Base-by-base conservation (phyloP, 768 basidiomycete species). In the Atractiella rhizophila region DNA sequence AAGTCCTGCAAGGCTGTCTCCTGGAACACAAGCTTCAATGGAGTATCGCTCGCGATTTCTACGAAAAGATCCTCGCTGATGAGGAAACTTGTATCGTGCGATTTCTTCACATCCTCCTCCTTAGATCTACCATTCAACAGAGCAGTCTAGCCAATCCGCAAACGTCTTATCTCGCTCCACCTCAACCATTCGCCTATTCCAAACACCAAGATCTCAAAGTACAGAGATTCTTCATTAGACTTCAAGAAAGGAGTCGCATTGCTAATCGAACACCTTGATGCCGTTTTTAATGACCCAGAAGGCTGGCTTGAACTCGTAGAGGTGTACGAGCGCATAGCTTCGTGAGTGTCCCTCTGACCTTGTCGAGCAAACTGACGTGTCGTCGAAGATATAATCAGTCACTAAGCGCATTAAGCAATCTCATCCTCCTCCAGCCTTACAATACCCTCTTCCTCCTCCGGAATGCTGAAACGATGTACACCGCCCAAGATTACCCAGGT, bases 231-330 rank as follows among this genome's bases (percentile, higher is more conserved):
- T 77, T 34, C 68, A n/a, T n/a, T n/a, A n/a, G n/a, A 68, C 53
- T 57, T 67, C 0, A 71, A 80, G 37, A 65, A 64, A 36, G 74
- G 77, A 0, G 70, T 76, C 2, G 66, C 71, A 9, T 71, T 82
- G 52, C 65, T 88, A 3, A 68, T 68, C 12, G 62, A 66, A 31
- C 73, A 74, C 49, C 66, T 83, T 16, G 83, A 91, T 51, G 80
- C 75, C 0, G 76, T 82, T 55, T 91, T 88, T 56, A 71, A 71
- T 18, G 85, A 91, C 48, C 63, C 74, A 12, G 80, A 85, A 49
- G 81, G 69, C 10, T 88, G 85, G 83, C 59, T 78, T 15, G 76
- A 85, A 55, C 68, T 91, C 19, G 73, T 78, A 0, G 74, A 78
- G 51, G 68, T 80, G 4, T 81, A 88, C 50, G 63, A 71, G 4